Base-by-base conservation (phyloP, 352 stramenopile species). In the Labyrinthula sp. region DNA sequence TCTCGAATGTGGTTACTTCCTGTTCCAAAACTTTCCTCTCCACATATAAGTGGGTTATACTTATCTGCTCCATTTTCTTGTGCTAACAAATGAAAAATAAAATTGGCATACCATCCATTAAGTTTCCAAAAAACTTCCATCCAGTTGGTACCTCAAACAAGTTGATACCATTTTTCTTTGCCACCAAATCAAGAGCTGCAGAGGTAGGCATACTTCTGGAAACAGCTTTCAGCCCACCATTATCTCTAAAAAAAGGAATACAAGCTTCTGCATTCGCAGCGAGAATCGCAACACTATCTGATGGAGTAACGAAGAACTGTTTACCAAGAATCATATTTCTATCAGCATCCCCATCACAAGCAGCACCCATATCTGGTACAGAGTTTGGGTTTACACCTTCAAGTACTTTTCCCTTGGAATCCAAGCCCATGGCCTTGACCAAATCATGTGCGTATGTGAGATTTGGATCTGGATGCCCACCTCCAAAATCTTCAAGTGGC, bases 121-220 rank as follows among this genome's bases (percentile, higher is more conserved):
- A 66, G 68, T 97, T 99, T 26, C 88, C 89, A 59, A 99, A 99
- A 66, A 95, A 99, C 69, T 99, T 99, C 89, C 89, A 99, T 38
- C 89, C 89, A 22, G 89, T 99, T 14, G 89, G 89, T 26, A 93
- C 92, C 47, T 93, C 83, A 61, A 95, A 97, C 40, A 82, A 78
- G 10, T 74, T 70, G 48, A 97, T 87, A 35, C 72, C 73, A 30
- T 94, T 65, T 58, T 85, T 84, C 63, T 86, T 73, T 3, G 85
- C 86, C 26, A 99, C 89, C 14, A 89, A 71, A 67, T 99, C 89
- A 20, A 96, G 72, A 21, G 89, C 89, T 25, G 77, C 82, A 30
- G 77, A 93, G 18, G 85, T 97, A 12, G 88, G 88, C 89, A 99
- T 99, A 21, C 83, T 95, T 34, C 89, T 75, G 35, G 89, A 88